Evolutionary conservation across 2,329 filamentous ascomycete species (phyloP).

Genomic region (Neofusicoccum kwambonambiense): DNA sequence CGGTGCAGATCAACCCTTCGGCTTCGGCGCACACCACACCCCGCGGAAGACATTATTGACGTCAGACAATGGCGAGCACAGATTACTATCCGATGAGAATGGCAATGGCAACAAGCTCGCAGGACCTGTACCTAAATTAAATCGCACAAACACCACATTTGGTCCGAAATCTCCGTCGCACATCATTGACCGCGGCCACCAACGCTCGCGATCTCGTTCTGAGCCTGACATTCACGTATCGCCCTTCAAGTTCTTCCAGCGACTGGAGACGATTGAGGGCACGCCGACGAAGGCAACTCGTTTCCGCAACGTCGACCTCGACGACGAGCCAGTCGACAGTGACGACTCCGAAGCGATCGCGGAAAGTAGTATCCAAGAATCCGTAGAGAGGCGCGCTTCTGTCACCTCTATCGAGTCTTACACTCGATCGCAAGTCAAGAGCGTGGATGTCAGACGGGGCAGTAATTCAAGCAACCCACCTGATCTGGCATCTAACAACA

Average conservation of each 20-base stretch:
- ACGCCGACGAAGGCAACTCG: conserved; percentile 6
- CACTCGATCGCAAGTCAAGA: conserved; percentile 28
- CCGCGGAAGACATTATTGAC: background rate
- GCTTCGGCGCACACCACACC: background rate
- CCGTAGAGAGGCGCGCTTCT: conserved; percentile 30
- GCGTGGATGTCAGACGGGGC: conserved; percentile 26
- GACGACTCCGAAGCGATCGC: conserved; percentile 8
- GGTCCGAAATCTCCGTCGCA: background rate
- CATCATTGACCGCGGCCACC: conserved; percentile 7
- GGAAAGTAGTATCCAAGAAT: conserved; percentile 9
- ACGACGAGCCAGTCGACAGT: conserved; percentile 3
- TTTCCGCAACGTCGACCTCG: background rate
- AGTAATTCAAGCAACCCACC: conserved; percentile 4
- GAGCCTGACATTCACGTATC: conserved; percentile 13
- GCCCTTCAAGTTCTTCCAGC: conserved; percentile 7
- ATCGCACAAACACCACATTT: conserved; percentile 15
- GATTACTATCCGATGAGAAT: background rate
- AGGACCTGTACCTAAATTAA: conserved; percentile 15
- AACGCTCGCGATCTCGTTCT: conserved; percentile 15
- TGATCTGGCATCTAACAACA: background rate
- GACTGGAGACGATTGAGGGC: conserved; percentile 14
- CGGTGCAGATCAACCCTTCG: conserved; percentile 15
- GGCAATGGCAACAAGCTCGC: conserved; percentile 1
- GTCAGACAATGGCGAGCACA: background rate
- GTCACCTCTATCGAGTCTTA: conserved; percentile 33